A percentile compares a stretch with the other conserved stretches of the same genome.
phyloP scores from a whole-genome alignment of 2,329 filamentous ascomycete genomes.

The Beauveria varroae region DNA sequence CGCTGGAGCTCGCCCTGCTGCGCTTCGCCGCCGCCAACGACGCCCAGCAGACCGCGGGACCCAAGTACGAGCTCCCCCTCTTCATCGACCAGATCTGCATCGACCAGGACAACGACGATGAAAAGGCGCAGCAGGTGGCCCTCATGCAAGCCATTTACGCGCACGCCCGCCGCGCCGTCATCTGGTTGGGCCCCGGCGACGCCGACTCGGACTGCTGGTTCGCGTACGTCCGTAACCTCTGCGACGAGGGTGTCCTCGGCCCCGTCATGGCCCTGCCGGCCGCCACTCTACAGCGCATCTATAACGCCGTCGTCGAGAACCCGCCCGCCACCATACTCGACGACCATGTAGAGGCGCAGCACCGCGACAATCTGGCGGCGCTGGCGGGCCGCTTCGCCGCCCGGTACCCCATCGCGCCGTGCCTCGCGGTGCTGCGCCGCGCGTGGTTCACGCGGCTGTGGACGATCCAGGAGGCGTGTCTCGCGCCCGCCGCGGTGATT shows the following conservation, averaged over 20 bases:
- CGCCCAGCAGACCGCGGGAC: neutral
- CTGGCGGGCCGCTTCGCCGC: constrained; percentile 17
- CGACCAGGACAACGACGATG: constrained; percentile 19
- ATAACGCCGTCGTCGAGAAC: constrained; percentile 21
- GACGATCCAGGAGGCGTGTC: constrained; percentile 27
- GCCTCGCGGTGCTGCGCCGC: constrained; percentile 21
- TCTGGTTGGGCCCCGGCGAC: constrained; percentile 22
- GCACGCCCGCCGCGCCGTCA: constrained; percentile 16
- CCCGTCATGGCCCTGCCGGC: constrained; percentile 19
- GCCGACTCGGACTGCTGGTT: constrained; percentile 18
- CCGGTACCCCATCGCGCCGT: constrained; percentile 19
- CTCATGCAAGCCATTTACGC: constrained; percentile 25
- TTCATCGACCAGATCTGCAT: constrained; percentile 28
- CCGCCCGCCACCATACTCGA: constrained; percentile 12
- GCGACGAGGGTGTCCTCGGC: constrained; percentile 16
- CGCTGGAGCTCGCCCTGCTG: constrained; percentile 23
- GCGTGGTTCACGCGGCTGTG: constrained; percentile 26
- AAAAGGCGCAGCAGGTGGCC: constrained; percentile 21
- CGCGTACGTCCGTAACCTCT: constrained; percentile 14
- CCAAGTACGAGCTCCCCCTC: constrained; percentile 13
- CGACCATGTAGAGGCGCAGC: constrained; percentile 14
- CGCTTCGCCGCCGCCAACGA: constrained; percentile 12
- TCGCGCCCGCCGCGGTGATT: constrained; percentile 19
- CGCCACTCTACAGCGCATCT: constrained; percentile 19
- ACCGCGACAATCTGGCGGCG: constrained; percentile 21